A percentile compares a stretch with the other conserved stretches of the same genome.
Conservation (phyloP, 768 basidiomycete species). For the Amanita fuliginea region DNA sequence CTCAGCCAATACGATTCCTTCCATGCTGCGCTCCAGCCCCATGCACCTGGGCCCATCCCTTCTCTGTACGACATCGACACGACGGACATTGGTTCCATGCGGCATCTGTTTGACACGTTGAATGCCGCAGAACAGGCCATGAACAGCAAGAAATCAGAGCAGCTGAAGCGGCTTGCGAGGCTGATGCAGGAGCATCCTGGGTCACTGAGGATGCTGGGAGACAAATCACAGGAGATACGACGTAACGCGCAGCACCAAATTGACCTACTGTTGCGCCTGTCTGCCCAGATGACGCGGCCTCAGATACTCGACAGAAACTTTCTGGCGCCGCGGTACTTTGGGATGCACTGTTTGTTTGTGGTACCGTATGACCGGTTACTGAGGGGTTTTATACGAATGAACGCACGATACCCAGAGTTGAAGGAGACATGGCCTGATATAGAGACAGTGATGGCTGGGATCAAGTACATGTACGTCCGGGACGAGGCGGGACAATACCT, state of each 20-base stretch:
- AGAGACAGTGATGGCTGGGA: constrained; percentile 9
- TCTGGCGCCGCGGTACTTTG: constrained; percentile 12
- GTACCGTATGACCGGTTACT: constrained; percentile 16
- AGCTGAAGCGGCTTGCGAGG: constrained; percentile 13
- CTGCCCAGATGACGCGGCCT: constrained; percentile 9
- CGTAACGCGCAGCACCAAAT: constrained; percentile 11
- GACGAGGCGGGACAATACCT: not conserved
- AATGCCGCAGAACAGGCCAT: constrained; percentile 12
- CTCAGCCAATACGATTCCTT: constrained; percentile 10
- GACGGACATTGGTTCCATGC: constrained; percentile 7
- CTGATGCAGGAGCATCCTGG: constrained; percentile 12
- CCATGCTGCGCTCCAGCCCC: constrained; percentile 5
- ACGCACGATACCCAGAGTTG: constrained; percentile 11
- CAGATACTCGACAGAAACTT: constrained; percentile 10
- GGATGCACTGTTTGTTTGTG: constrained; percentile 11
- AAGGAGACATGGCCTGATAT: constrained; percentile 8
- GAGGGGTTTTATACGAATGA: constrained; percentile 14
- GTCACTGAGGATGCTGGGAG: constrained; percentile 9
- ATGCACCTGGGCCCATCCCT: constrained; percentile 6
- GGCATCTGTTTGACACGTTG: constrained; percentile 11
- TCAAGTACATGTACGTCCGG: constrained; percentile 7
- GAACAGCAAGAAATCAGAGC: constrained; percentile 11
- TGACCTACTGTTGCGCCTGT: constrained; percentile 6
- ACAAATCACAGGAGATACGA: constrained; percentile 11
- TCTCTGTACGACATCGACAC: constrained; percentile 6